Percentiles rank a stretch among this genome's conserved stretches.
phyloP scores from a whole-genome alignment of 495 filamentous ascomycete genomes.

The Penicillium roqueforti region DNA sequence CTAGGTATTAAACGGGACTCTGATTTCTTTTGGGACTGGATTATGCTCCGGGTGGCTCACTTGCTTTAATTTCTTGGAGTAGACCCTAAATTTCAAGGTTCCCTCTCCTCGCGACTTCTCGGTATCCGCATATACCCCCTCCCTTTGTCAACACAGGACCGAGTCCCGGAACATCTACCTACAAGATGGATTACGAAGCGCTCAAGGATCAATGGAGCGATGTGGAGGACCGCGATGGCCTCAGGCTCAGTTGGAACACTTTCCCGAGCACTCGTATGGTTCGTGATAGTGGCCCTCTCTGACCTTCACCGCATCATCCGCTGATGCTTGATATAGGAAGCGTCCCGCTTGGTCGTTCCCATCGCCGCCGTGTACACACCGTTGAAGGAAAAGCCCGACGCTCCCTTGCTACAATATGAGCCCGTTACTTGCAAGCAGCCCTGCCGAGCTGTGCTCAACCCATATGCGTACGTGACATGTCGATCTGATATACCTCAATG shows the following conservation, averaged over 20 bases:
- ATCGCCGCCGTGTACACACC: slow-evolving; percentile 97
- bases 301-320: slow-evolving; percentile 15
- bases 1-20: slow-evolving; percentile 21
- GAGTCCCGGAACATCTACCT: slow-evolving; percentile 23
- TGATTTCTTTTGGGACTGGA: slow-evolving; percentile 25
- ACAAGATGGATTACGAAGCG: slow-evolving; percentile 69
- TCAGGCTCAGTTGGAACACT: slow-evolving; percentile 98
- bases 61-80: slow-evolving; percentile 20
- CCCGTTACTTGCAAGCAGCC: slow-evolving; percentile 96
- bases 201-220: slow-evolving; percentile 98
- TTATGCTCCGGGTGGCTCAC: slow-evolving; percentile 32
- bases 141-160: slow-evolving; percentile 30
- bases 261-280: slow-evolving; percentile 99
- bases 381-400: slow-evolving; percentile 89
- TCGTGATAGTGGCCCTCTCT: slow-evolving; percentile 20
- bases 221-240: slow-evolving; percentile 93
- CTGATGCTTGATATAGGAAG: slow-evolving; percentile 63
- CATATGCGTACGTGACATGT: slow-evolving; percentile 69
- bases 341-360: slow-evolving; percentile 91
- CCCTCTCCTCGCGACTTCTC: slow-evolving; percentile 14
- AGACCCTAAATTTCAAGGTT: slow-evolving; percentile 14
- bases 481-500: slow-evolving; percentile 3
- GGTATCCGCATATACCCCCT: slow-evolving; percentile 19
- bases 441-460: slow-evolving; percentile 94
- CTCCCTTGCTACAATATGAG: slow-evolving; percentile 89